These are phyloP conservation scores for Hypericum androsaemum DNA, from an alignment of 345 rosid species.

Conservation along the genomic window DNA sequence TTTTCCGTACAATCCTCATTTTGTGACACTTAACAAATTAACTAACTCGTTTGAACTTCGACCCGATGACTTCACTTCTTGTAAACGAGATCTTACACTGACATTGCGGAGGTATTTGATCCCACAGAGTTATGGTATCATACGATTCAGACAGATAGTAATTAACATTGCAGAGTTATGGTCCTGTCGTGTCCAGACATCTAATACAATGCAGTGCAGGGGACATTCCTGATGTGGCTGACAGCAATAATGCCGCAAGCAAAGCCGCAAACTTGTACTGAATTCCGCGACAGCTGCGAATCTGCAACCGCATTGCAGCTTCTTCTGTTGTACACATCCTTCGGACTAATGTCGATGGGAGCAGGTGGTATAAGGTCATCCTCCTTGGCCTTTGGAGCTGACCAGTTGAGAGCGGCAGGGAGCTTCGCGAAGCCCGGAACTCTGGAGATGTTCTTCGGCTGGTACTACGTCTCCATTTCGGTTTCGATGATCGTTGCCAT, in stretches of 20 bases:
- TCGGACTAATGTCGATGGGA: constrained; percentile 2
- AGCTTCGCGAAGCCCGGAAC: constrained; percentile 8
- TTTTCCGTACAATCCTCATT: no score
- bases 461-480: constrained; percentile 31
- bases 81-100: no score
- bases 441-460: constrained; percentile 36
- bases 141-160: no score
- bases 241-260: constrained; percentile 7
- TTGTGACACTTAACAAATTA: no score
- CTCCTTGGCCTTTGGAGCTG: constrained; percentile 6
- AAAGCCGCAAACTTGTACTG: not conserved
- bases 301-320: constrained; percentile 6
- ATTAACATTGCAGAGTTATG: not conserved
- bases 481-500: constrained; percentile 22
- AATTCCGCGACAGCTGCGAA: not conserved
- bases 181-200: not conserved
- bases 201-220: not conserved
- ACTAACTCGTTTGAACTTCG: no score
- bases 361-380: constrained; percentile 4
- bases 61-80: no score
- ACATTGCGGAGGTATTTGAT: no score
- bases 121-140: no score
- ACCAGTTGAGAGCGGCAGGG: not conserved
- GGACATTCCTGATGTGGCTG: not conserved
- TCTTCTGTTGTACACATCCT: not conserved